Conservation (phyloP, 2,329 filamentous ascomycete genomes). For the Monilinia vaccinii-corymbosi region DNA sequence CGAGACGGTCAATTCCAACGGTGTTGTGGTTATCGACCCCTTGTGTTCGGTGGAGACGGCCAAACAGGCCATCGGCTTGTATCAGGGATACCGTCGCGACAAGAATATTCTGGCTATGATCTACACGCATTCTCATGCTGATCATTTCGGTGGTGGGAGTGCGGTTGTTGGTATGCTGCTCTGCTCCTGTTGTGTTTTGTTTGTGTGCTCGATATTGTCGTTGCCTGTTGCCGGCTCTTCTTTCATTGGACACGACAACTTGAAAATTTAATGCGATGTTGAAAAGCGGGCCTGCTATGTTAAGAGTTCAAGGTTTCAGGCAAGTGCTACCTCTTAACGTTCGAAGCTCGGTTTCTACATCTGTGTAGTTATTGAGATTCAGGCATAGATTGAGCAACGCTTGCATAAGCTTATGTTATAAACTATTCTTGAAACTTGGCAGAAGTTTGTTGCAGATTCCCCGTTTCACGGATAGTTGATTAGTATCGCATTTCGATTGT, state of each 20-base stretch:
- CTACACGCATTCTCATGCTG: slow-evolving; percentile 35
- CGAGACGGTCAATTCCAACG: slow-evolving; percentile 26
- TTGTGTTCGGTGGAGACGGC: slow-evolving; percentile 32
- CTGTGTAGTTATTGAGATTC: too few relatives aligned
- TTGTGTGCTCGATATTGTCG: not conserved
- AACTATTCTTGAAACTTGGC: not conserved
- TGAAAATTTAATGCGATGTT: not conserved
- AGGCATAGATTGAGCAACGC: not conserved
- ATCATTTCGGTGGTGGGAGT: slow-evolving; percentile 32
- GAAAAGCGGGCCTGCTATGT: not conserved
- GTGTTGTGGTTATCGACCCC: slow-evolving; percentile 34
- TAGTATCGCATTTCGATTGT: too few relatives aligned
- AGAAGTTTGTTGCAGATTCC: not conserved
- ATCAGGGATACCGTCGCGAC: slow-evolving; percentile 16
- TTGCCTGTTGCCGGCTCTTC: not conserved
- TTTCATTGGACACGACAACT: too few relatives aligned
- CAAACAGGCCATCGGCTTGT: slow-evolving; percentile 30
- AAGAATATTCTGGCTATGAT: slow-evolving; percentile 30
- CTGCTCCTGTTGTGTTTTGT: not conserved
- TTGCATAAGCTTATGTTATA: not conserved
- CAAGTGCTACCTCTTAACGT: not conserved
- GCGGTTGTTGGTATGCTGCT: slow-evolving; percentile 16
- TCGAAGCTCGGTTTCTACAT: too few relatives aligned
- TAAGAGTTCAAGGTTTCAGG: not conserved
- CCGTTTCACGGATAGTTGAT: too few relatives aligned